Base-by-base conservation (phyloP, 2,329 filamentous ascomycete species). In the Fusarium metavorans region DNA sequence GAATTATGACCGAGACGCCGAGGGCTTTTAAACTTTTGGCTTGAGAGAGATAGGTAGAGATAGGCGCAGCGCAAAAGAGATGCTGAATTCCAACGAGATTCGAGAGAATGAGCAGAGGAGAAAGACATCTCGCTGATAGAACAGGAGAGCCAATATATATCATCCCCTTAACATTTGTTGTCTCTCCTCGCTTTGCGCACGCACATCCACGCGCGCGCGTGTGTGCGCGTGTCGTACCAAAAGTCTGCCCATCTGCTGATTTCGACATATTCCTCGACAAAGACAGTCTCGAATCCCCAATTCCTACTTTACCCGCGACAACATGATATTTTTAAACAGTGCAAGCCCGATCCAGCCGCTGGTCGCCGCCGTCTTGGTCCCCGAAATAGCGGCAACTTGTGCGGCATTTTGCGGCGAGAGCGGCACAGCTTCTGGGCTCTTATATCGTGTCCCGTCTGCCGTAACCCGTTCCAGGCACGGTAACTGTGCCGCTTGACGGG, bases 1-100 rank as follows among this genome's bases (percentile, higher is more conserved):
- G 80, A 81, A 74, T 77, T 79, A 81, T 80, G 77, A 68, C 80
- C 80, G 70, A 79, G 63, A 67, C 62, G 48, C 66, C 73, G 68
- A 73, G 54, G 37, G 27, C 23, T 18, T 58, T 70, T 35, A 35
- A 43, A 62, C 35, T 70, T 35, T 52, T 32, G 48, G 48, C 48
- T 52, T 18, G 16, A 27, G 43, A 16, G 43, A 48, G 23, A 52
- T 32, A 30, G 13, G 48, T 6, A 27, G 45, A 48, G 43, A 52
- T n/a, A 32, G n/a, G 27, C 10, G 27, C 18, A 52, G 18, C 6
- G 48, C 48, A 52, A 52, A 30, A 54, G 50, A 54, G 50, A 34
- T 32, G 27, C 18, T 32, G 50, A 34, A 34, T 34, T 54, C 50
- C 18, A 32, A 20, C 11, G 27, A 54, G 27, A 34, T 34, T 8